Evolutionary conservation across 192 early-diverging fungal species (phyloP).

Genomic region (Rhizophlyctis rosea): DNA sequence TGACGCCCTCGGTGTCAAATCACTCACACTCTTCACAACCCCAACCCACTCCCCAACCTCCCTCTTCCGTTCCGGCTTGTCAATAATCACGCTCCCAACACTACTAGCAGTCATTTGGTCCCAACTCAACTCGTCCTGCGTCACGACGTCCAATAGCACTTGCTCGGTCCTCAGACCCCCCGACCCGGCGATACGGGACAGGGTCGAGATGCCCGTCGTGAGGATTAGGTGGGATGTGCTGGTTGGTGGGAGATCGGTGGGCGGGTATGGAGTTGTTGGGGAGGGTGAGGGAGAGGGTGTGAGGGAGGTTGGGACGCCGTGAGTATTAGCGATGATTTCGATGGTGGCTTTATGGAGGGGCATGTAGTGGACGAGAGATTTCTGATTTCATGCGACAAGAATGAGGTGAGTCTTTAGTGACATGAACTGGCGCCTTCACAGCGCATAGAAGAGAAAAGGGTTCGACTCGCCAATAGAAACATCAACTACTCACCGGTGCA

Average conservation of each 20-base stretch:
- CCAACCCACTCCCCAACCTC: slow-evolving; percentile 36
- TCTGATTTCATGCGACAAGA: slow-evolving; percentile 28
- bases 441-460: no score
- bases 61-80: slow-evolving; percentile 8
- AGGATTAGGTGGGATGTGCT: background rate
- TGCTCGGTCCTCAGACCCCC: slow-evolving; percentile 1
- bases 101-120: slow-evolving; percentile 20
- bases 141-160: slow-evolving; percentile 17
- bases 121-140: slow-evolving; percentile 22
- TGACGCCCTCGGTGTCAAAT: slow-evolving; percentile 7
- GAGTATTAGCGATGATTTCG: slow-evolving; percentile 17
- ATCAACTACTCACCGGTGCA: background rate
- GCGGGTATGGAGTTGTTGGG: no score
- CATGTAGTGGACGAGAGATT: slow-evolving; percentile 40
- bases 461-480: no score
- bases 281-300: background rate
- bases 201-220: slow-evolving; percentile 7
- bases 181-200: background rate
- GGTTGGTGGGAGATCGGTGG: background rate
- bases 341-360: slow-evolving; percentile 33
- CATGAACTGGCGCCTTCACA: no score
- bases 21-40: slow-evolving; percentile 14
- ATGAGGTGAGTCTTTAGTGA: no score
- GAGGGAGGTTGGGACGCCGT: background rate
- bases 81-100: slow-evolving; percentile 6